Evolutionary conservation across 495 filamentous ascomycete genomes (phyloP), one percentile per base, ranked within the genome.

Genomic region (Aspergillus homomorphus): DNA sequence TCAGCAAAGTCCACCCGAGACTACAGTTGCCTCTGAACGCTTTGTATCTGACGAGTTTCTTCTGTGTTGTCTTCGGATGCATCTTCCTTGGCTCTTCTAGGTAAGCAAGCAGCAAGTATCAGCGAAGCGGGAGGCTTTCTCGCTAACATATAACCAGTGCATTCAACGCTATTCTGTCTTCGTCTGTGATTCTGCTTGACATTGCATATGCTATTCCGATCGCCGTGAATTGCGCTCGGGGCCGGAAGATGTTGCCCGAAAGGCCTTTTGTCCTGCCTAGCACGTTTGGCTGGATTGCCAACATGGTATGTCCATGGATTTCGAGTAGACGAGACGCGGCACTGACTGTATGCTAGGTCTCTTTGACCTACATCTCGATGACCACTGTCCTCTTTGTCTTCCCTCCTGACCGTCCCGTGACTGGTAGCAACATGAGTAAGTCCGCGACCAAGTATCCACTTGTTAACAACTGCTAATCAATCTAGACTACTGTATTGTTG

Each of bases 371-470:
- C 65, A 82, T 87, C 21, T 68, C 80, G 21, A 67, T 90, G 6
- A 90, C 87, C 0, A 90, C 87, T 0, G 82, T 91, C 8, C 76
- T 92, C 0, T 92, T 91, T 68, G 78, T 91, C 16, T 89, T 92
- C 70, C 89, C 89, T 4, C 88, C 89, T 0, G 77, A 73, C 3
- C 59, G 89, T 2, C 87, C 87, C 1, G 84, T 84, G 0, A 87
- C 83, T 0, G 84, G 79, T 8, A 83, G 77, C 58, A 90, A 84
- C 70, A 90, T 92, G 88, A 91, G 81, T 84, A 77, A 65, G 79
- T 62, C 59, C 42, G 9, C 38, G 19, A 15, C 43, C 30, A 10
- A 20, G n/a, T 18, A 23, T 48, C 8, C 7, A 3, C 10, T 6
- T 16, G 4, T 18, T n/a, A 51, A n/a, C 12, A n/a, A 30, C 20